phyloP scores from a whole-genome alignment of 1,284 basidiomycete species.

The Ustilago vetiveriae region DNA sequence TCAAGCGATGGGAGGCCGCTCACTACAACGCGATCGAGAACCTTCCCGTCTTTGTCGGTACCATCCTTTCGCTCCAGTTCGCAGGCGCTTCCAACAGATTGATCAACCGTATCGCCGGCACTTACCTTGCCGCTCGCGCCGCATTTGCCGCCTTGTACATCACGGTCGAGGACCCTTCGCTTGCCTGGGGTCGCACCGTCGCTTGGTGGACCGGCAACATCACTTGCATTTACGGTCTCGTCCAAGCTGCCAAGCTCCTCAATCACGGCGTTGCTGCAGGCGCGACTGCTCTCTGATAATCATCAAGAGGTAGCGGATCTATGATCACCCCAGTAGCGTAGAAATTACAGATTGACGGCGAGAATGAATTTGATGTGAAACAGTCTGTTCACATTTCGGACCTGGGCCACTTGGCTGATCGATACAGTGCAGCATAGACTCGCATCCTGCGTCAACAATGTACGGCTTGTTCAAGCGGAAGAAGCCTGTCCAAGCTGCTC shows the following conservation, averaged over 20 bases:
- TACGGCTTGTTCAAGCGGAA: no score
- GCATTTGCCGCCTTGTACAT: slow-evolving; percentile 40
- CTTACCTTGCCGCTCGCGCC: slow-evolving; percentile 32
- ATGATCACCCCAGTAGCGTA: no score
- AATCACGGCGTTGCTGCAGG: slow-evolving; percentile 39
- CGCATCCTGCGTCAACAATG: no score
- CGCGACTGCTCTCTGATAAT: slow-evolving; percentile 23
- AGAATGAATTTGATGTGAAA: no score
- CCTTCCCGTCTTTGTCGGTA: slow-evolving; percentile 41
- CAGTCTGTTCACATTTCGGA: no score
- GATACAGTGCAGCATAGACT: no score
- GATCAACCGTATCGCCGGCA: slow-evolving; percentile 44
- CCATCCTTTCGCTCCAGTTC: slow-evolving; percentile 47
- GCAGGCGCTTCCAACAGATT: slow-evolving; percentile 39
- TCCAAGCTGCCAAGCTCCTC: slow-evolving; percentile 41
- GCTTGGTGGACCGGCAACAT: slow-evolving; percentile 46
- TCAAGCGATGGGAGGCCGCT: slow-evolving; percentile 49
- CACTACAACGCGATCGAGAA: slow-evolving; percentile 50
- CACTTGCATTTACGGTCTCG: slow-evolving; percentile 42
- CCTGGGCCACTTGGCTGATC: no score
- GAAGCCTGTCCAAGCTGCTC: slow-evolving; percentile 20
- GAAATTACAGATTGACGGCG: no score
- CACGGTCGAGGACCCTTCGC: slow-evolving; percentile 13
- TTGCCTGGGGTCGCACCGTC: slow-evolving; percentile 23
- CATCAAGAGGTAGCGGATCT: no score